Evolutionary conservation across 2,329 filamentous ascomycete genomes (phyloP), one percentile per base, ranked within the genome.

Genomic region (Stagonosporopsis cucurbitacearum): DNA sequence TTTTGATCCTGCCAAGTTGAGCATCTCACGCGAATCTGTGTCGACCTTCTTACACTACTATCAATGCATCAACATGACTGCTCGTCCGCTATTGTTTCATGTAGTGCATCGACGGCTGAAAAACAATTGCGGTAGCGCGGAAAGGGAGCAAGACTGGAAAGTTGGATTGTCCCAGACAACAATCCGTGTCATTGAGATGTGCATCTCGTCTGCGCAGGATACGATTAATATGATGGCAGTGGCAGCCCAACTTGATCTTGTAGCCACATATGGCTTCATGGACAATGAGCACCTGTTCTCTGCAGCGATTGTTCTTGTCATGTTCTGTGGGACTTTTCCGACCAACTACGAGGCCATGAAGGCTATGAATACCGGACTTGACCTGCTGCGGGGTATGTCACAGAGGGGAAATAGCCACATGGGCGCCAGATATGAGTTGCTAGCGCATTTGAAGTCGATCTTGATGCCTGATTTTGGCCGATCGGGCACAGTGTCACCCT

Each of bases 1-100:
- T 50, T 50, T 50, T n/a, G 47, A 50, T 43, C 47, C 47, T 9
- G 39, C 47, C 28, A 50, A 50, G 47, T 30, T 50, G 37, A 50
- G 28, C 47, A 43, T 42, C 20, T 50, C 47, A 36, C 47, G 47
- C 28, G 47, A 50, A 39, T 50, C 47, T 12, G 47, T 50, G 8
- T 50, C 47, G 22, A 50, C 47, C 22, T 50, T 50, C 22, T 36
- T 50, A 42, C 47, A 50, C 36, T 50, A 50, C 28, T 50, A 42
- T 23, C 47, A 50, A 17, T 50, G 47, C 19, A 50, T 50, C 39
- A 50, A 50, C 30, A 50, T 50, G 47, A 50, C 47, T 17, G 47
- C 47, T 36, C 47, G 47, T 22, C 47, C 47, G 8, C 39, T 50
- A 7, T 22, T 50, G 22, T 50, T 50, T 13, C 47, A 50, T 35